Evolutionary conservation across 108 stramenopile genomes (phyloP).

Genomic region (Heterococcus sp.): DNA sequence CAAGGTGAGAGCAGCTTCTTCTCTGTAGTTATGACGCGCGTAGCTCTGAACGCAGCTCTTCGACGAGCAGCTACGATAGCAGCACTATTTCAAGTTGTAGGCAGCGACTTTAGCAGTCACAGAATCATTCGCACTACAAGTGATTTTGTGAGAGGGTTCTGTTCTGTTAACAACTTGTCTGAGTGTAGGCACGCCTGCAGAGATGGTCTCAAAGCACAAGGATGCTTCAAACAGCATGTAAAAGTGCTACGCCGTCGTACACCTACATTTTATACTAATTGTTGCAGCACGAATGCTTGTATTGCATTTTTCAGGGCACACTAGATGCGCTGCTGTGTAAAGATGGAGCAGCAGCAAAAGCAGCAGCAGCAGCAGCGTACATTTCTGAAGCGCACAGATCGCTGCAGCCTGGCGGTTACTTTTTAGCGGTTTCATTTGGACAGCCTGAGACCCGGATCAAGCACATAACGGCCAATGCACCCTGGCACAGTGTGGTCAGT

Average conservation of each 20-base stretch:
- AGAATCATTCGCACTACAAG: not conserved
- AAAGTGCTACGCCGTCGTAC: not conserved
- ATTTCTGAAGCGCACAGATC: not conserved
- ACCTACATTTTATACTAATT: not conserved
- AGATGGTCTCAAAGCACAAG: not conserved
- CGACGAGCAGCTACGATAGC: no score
- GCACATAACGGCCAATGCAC: not conserved
- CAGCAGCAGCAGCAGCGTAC: not conserved
- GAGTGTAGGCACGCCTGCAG: not conserved
- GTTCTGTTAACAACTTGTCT: not conserved
- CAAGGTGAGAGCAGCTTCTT: not conserved
- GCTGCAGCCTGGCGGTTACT: not conserved
- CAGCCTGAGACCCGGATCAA: not conserved
- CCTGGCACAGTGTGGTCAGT: not conserved
- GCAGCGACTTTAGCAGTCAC: not conserved
- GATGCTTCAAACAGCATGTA: not conserved
- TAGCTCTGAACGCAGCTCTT: no score
- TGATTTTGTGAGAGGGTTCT: not conserved
- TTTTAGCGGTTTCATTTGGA: not conserved
- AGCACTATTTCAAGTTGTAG: not conserved
- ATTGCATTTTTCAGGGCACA: not conserved
- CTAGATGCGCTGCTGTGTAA: not conserved
- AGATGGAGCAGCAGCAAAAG: not conserved
- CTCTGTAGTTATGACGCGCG: no score
- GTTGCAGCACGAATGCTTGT: not conserved